These are phyloP conservation scores for Dalbergia cultrata DNA, from an alignment of 306 rosid genomes.

Conservation along the genomic window DNA sequence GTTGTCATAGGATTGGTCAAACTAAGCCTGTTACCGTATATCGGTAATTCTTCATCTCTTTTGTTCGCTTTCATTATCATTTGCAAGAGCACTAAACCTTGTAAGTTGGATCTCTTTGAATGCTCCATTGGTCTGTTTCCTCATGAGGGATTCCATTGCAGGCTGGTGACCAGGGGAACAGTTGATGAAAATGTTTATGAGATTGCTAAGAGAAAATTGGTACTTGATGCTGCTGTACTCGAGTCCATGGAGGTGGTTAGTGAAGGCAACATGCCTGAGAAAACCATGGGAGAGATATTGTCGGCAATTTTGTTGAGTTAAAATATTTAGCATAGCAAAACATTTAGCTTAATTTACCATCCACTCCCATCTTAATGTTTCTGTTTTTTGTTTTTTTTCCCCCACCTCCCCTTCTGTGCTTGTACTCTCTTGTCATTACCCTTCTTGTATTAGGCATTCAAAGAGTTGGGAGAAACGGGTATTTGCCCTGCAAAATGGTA, in stretches of 20 bases:
- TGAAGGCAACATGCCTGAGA: conserved; percentile 83
- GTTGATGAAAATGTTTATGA: conserved; percentile 97
- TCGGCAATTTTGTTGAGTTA: conserved; percentile 82
- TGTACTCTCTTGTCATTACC: background rate
- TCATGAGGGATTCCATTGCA: conserved; percentile 47
- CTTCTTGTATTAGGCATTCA: conserved; percentile 21
- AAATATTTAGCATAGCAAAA: conserved; percentile 27
- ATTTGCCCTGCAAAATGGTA: conserved; percentile 33
- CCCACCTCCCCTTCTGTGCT: background rate
- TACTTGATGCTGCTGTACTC: conserved; percentile 94
- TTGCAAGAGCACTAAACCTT: background rate
- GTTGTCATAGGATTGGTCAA: conserved; percentile 96
- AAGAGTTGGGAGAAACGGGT: conserved; percentile 28
- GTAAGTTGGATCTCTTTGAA: conserved; percentile 6
- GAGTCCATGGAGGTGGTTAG: conserved; percentile 79
- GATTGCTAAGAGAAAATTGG: conserved; percentile 93
- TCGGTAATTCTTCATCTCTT: conserved; percentile 59
- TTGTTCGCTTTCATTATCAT: conserved; percentile 16
- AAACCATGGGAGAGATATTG: conserved; percentile 98
- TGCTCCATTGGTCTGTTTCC: conserved; percentile 9
- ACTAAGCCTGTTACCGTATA: conserved; percentile 87
- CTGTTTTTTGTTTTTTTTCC: background rate
- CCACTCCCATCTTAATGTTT: background rate
- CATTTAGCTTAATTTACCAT: background rate
- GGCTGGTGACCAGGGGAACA: conserved; percentile 88